Evolutionary conservation across 2,329 filamentous ascomycete genomes (phyloP), one percentile per base, ranked within the genome.

Genomic region (Cercospora berteroae): DNA sequence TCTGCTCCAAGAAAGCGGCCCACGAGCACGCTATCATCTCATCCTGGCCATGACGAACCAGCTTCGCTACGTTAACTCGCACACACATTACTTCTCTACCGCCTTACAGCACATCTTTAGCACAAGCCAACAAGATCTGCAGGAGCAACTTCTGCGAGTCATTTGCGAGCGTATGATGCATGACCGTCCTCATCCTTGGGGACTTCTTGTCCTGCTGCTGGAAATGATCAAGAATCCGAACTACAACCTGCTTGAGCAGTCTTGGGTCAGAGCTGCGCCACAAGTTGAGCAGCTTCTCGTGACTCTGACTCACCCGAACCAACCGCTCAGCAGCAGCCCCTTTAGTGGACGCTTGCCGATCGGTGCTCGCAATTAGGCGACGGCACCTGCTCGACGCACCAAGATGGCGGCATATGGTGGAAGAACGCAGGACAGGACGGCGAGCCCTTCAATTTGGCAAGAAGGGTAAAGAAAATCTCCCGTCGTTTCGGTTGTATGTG

Each of bases 101-200:
- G 87, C 90, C 13, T 84, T 98, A 52, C 85, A 98, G 58, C 89
- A 96, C 73, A 84, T 97, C 44, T 98, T 97, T 79, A 92, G 79
- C 18, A 75, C 78, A 48, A 78, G 79, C 20, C 91, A 95, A 75
- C 66, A 62, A 42, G 92, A 94, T 74, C 89, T 97, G 58, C 91
- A 94, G 39, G 91, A 98, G 81, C 92, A 96, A 78, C 94, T 99
- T 67, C 92, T 93, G 62, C 88, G 94, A 57, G 89, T 97, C 25
- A 83, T 99, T 56, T 84, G 97, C 42, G 95, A 99, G 83, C 88
- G 95, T 59, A 83, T 97, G 57, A 87, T 96, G 67, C 91, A 93
- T 23, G 93, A 92, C 78, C 93, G 94, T 81, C 94, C 94, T 62
- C 94, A 98, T 78, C 94, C 96, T 18, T 98, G 94, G 94, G 96